These are phyloP conservation scores for Leishmania braziliensis DNA, from an alignment of 208 protist genomes.

Conservation along the genomic window DNA sequence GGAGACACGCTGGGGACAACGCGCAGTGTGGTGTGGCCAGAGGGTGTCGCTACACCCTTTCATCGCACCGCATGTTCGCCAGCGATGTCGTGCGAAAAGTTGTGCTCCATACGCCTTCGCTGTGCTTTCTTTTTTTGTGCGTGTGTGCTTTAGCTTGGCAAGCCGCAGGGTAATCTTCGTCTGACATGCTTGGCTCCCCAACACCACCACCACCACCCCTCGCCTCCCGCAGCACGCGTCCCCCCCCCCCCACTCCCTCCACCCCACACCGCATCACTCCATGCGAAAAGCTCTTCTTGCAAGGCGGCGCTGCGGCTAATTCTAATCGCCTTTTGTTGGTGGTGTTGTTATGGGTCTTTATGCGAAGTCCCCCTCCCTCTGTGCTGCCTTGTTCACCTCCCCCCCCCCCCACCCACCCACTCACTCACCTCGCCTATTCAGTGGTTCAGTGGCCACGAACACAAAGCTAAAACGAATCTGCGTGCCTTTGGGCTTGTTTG, in stretches of 20 bases:
- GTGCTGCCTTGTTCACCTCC: background rate
- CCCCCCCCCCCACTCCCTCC: background rate
- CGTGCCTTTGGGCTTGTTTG: background rate
- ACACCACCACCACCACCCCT: no score
- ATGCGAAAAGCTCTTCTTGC: background rate
- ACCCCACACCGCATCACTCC: background rate
- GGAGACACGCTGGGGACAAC: background rate
- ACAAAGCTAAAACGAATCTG: background rate
- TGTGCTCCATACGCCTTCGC: no score
- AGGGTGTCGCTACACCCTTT: no score
- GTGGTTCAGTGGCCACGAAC: background rate
- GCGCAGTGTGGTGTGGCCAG: no score
- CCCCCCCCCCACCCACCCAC: background rate
- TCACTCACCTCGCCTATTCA: no score
- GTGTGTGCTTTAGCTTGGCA: background rate
- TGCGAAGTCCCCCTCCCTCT: background rate
- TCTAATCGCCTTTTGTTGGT: background rate
- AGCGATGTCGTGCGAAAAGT: background rate
- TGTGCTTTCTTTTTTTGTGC: no score
- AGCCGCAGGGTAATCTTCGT: background rate
- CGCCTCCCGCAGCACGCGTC: background rate
- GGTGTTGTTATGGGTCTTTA: background rate
- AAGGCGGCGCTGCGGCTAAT: background rate
- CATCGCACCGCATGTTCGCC: no score
- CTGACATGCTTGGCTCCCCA: background rate